Base-by-base conservation (phyloP, 371 early-diverging fungal genomes). In the Umbelopsis sp. region DNA sequence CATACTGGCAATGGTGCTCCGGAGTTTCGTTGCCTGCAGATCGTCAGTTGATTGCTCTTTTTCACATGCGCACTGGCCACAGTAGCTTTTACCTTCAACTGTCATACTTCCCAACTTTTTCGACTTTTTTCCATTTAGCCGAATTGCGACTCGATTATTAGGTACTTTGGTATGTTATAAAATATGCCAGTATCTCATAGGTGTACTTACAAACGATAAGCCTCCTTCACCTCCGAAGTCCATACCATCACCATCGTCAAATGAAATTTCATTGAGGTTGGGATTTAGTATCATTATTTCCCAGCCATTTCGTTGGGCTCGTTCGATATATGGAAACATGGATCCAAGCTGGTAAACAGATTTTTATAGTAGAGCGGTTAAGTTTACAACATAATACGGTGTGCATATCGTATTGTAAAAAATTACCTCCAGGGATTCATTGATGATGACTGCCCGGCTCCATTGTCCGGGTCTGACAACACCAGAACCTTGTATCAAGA, bases 401-500 rank as follows among this genome's bases (percentile, higher is more conserved):
- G 10, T 41, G 41, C 41, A 12, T 41, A 41, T 41, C 41, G 4
- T 12, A 41, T 10, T 4, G 41, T 41, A 41, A 7, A 41, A 41
- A 1, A 41, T 41, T 41, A 72, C 72, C 72, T 72, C 66, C 4
- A 72, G 66, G 11, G 66, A 70, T 25, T 79, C 79, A 63, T 81
- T 81, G 63, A 81, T 81, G 24, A 81, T 72, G 51, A 81, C 79
- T 44, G 70, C 68, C 14, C 82, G 70, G 48, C 80, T 77, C 82
- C 82, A 81, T 64, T 81, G 82, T 12, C 82, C 74, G 22, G 70
- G 68, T 6, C 75, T 70, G 10, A 71, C 69, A 16, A 41, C 67
- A n/a, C 71, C 75, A 48, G 67, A 51, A 50, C 69, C 72, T 65
- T 77, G 69, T 22, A 80, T 73, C 11, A 72, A 38, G 0, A 66